phyloP scores from a whole-genome alignment of 768 basidiomycete species.

The Albatrellus ellisii region DNA sequence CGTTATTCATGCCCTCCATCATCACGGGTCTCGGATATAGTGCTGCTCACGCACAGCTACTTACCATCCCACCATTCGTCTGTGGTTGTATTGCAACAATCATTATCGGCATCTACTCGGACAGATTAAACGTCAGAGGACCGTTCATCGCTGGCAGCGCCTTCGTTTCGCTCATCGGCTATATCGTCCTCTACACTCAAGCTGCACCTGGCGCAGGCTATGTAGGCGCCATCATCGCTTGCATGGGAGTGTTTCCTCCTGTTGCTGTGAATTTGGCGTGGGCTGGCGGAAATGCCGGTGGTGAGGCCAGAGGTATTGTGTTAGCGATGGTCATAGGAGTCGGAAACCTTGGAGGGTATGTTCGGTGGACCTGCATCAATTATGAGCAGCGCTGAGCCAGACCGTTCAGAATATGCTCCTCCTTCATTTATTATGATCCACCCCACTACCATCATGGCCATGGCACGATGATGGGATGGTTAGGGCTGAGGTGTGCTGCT shows the following conservation, averaged over 20 bases:
- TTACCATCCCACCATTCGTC: constrained; percentile 24
- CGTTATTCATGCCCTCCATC: constrained; percentile 23
- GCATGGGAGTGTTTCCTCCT: constrained; percentile 41
- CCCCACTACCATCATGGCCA: constrained; percentile 26
- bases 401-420: constrained; percentile 24
- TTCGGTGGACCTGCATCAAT: constrained; percentile 20
- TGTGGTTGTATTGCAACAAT: constrained; percentile 19
- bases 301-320: constrained; percentile 38
- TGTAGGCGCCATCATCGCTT: constrained; percentile 33
- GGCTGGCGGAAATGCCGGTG: constrained; percentile 41
- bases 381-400: no score
- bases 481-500: constrained; percentile 15
- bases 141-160: constrained; percentile 33
- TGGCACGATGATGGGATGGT: constrained; percentile 23
- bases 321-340: constrained; percentile 40
- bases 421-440: constrained; percentile 26
- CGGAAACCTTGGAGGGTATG: constrained; percentile 41
- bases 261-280: constrained; percentile 37
- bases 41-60: constrained; percentile 28
- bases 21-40: constrained; percentile 30
- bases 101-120: constrained; percentile 20
- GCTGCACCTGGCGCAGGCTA: constrained; percentile 23
- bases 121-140: constrained; percentile 27
- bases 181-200: constrained; percentile 32
- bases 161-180: constrained; percentile 35